Base-by-base conservation (phyloP, 345 rosid species). In the Camelina laxa region DNA sequence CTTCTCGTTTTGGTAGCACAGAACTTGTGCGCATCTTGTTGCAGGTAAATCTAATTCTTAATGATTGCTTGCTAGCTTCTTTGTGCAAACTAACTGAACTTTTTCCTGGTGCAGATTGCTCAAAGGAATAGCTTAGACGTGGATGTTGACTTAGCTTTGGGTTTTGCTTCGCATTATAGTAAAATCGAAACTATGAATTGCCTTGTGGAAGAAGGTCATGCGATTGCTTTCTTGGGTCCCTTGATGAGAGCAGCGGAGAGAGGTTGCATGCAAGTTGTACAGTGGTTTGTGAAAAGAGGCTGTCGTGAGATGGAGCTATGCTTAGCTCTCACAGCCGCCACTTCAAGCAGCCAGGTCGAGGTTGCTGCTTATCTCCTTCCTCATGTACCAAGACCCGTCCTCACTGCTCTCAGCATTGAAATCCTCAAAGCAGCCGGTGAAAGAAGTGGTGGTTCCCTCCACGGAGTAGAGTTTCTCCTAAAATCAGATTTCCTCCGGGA, bases 1-100 rank as follows among this genome's bases (percentile, higher is more conserved):
- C 99, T 80, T 95, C 99, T 59, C 93, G 97, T 50, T 95, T 95
- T 64, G 99, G 99, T 7, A 91, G 99, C 82, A 94, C 97, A 68
- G 98, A 94, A 83, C 97, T 94, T 55, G 98, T 94, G 57, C 92
- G 97, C 70, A 90, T 94, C 60, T 79, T 94, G 67, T 80, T 94
- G 79, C 94, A 89, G 98, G 98, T 91, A 79, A 69, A 33, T 61
- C 4, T 56, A 36, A 45, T 73, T 66, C 22, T 20, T 61, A 20
- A 30, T 58, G 33, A 36, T 60, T 49, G n/a, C 33, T 42, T 69
- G 39, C 62, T 54, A 44, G 44, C 47, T 56, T 17, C 47, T 56
- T 51, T 70, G 27, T 56, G 44, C 51, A 44, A 2, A 47, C 50
- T 53, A 53, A 53, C 57, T 42, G 17, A 54, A 60, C 21, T 49